Evolutionary conservation across 495 filamentous ascomycete genomes (phyloP), one percentile per base, ranked within the genome.

Genomic region (Neurospora pannonica): DNA sequence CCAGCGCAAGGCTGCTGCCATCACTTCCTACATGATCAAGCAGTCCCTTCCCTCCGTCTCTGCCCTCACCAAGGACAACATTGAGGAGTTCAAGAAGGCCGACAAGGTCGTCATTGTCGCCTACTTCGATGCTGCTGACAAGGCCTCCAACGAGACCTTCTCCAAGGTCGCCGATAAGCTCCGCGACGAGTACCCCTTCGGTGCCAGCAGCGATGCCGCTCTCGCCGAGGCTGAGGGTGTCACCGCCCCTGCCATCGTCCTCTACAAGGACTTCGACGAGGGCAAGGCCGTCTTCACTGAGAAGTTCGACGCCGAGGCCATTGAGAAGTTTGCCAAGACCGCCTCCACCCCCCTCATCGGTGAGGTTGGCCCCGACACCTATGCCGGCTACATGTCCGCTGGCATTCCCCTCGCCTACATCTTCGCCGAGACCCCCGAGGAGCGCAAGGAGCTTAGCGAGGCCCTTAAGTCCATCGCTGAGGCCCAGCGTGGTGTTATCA

Each of bases 11-110:
- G 90, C 94, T 70, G 91, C 90, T 80, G 91, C 94, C 94, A 97
- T 99, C 83, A 91, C 97, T 46, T 99, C 96, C 34, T 98, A 97
- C 87, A 99, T 99, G 96, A 92, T 92, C 81, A 99, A 99, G 88
- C 97, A 99, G 86, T 92, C 92, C 24, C 90, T 99, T 72, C 96
- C 96, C 38, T 93, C 96, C 71, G 95, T 99, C 72, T 97, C 95
- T 2, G 81, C 87, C 62, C 85, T 98, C 62, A 91, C 87, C 77
- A 88, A 90, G 76, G 92, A 96, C 71, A 93, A 90, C 72, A 85
- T 98, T 36, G 93, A 94, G 79, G 95, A 97, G 72, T 97, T 98
- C 90, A 98, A 98, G 92, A 94, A 92, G 71, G 89, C 94, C 82
- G 96, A 99, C 84, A 98, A 98, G 87, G 93, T 98, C 74, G 96